Evolutionary conservation across 441 rosid species (phyloP).

Genomic region (Adansonia rubrostipa): DNA sequence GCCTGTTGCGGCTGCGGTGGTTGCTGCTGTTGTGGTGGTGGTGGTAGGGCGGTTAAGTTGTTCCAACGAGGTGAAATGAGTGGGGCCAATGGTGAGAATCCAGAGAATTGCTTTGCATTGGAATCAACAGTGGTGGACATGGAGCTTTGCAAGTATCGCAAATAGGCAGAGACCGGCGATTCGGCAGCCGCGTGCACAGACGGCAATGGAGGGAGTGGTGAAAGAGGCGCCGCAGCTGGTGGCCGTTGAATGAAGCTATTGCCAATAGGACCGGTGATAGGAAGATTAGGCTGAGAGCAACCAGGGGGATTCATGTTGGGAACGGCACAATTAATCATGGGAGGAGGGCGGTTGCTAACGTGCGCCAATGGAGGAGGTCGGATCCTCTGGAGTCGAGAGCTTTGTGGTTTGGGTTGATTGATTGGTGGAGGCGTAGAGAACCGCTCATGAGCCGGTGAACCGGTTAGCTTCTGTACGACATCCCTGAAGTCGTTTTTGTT

Average conservation of each 20-base stretch:
- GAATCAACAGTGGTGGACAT: slow-evolving; percentile 43
- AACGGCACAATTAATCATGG: slow-evolving; percentile 51
- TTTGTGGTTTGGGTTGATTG: slow-evolving; percentile 71
- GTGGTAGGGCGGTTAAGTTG: slow-evolving; percentile 21
- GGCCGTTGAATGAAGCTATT: slow-evolving; percentile 46
- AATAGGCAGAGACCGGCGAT: slow-evolving; percentile 86
- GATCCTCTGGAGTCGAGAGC: slow-evolving; percentile 88
- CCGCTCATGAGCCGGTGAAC: slow-evolving; percentile 85
- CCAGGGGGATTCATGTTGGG: slow-evolving; percentile 18
- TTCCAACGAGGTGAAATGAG: slow-evolving; percentile 75
- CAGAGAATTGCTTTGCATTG: slow-evolving; percentile 51
- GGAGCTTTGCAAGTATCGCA: slow-evolving; percentile 72
- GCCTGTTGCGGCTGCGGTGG: slow-evolving; percentile 35
- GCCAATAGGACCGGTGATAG: neutral
- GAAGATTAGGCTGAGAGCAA: slow-evolving; percentile 11
- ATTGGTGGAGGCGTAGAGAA: slow-evolving; percentile 79
- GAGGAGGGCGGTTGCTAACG: slow-evolving; percentile 69
- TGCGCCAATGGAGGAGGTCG: slow-evolving; percentile 92
- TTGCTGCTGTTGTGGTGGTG: slow-evolving; percentile 31
- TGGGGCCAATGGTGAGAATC: slow-evolving; percentile 61
- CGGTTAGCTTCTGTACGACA: slow-evolving; percentile 92
- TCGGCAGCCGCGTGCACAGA: slow-evolving; percentile 84
- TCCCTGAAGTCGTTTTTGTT: slow-evolving; percentile 93
- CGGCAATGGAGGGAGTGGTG: slow-evolving; percentile 88
- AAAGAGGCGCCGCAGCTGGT: slow-evolving; percentile 47